A percentile compares a stretch with the other conserved stretches of the same genome.
These are phyloP conservation scores for Pavlovales sp. DNA, from an alignment of 208 protist genomes.

Conservation along the genomic window DNA sequence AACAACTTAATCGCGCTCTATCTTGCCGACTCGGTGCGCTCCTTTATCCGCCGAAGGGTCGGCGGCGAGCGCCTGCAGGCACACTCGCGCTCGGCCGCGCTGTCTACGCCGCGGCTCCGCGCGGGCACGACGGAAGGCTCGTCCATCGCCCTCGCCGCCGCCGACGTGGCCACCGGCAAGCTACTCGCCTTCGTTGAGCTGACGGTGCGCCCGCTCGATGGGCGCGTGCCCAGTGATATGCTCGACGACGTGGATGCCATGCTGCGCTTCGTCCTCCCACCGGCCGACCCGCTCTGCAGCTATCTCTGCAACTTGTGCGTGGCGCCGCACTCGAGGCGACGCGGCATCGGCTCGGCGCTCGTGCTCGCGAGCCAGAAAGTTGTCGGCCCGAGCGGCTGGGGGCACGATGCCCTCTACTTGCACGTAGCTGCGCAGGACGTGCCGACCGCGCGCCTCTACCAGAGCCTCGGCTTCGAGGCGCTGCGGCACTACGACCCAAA, in stretches of 20 bases:
- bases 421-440: background rate
- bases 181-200: background rate
- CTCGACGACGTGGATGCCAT: background rate
- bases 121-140: too few relatives aligned
- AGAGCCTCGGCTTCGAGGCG: background rate
- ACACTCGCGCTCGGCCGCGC: background rate
- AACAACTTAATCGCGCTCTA: background rate
- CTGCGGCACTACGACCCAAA: background rate
- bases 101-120: background rate
- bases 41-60: background rate
- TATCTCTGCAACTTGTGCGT: background rate
- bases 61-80: background rate
- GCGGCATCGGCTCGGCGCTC: background rate
- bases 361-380: background rate
- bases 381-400: background rate
- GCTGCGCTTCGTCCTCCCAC: background rate
- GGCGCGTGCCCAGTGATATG: background rate
- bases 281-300: background rate
- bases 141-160: background rate
- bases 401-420: background rate
- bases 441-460: background rate
- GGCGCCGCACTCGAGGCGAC: too few relatives aligned
- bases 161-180: background rate
- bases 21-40: background rate
- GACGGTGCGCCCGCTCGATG: background rate